A percentile compares a stretch with the other conserved stretches of the same genome.
phyloP scores from a whole-genome alignment of 495 filamentous ascomycete species.

The Beverwykella pulmonaria region DNA sequence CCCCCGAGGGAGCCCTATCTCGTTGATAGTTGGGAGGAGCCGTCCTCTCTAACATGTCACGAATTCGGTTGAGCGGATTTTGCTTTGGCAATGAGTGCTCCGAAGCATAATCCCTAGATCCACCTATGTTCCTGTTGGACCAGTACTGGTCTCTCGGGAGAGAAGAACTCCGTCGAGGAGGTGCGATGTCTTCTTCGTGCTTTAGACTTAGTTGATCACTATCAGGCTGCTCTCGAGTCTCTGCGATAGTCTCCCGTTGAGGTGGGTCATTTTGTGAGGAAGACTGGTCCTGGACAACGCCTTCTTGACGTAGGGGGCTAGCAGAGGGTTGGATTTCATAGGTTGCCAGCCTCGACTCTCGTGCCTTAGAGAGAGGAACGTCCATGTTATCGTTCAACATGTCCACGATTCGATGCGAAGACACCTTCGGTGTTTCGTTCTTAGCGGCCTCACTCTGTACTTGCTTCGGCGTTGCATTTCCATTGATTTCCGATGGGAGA shows the following conservation, averaged over 20 bases:
- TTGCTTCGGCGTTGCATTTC: background rate
- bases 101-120: background rate
- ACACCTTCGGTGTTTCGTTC: constrained; percentile 7
- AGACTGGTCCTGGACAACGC: background rate
- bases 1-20: no score
- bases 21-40: background rate
- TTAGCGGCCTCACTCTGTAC: background rate
- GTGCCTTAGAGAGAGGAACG: constrained; percentile 2
- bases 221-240: background rate
- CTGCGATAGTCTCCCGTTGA: background rate
- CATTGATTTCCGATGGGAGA: background rate
- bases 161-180: background rate
- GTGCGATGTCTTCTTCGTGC: background rate
- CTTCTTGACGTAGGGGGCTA: background rate
- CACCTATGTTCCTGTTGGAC: background rate
- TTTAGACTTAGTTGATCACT: no score
- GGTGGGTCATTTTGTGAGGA: background rate
- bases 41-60: constrained; percentile 14
- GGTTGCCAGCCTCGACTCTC: background rate
- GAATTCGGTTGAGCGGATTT: constrained; percentile 17
- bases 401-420: constrained; percentile 31
- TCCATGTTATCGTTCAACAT: constrained; percentile 32
- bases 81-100: background rate
- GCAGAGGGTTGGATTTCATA: background rate
- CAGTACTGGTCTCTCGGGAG: background rate